Conservation (phyloP, 768 basidiomycete genomes). For the Tricholoma furcatifolium region DNA sequence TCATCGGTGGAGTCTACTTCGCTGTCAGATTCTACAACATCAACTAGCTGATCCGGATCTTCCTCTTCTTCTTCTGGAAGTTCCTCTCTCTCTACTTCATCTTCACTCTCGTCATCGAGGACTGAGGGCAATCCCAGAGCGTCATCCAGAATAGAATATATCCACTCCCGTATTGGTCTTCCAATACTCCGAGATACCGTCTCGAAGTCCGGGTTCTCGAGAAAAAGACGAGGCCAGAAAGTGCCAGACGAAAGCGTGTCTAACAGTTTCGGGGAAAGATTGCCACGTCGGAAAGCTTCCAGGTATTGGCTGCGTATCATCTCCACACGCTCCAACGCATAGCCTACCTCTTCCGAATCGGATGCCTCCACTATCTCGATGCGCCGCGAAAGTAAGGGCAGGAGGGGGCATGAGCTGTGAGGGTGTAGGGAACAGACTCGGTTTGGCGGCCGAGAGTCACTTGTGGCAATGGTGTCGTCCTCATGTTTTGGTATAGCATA, state of each 20-base stretch:
- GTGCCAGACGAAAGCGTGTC: constrained; percentile 63
- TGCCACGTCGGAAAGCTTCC: constrained; percentile 60
- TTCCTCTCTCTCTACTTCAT: constrained; percentile 9
- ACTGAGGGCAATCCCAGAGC: constrained; percentile 56
- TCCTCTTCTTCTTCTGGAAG: constrained; percentile 36
- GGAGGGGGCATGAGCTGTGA: constrained; percentile 52
- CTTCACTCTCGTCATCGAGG: constrained; percentile 13
- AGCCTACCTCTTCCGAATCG: constrained; percentile 14
- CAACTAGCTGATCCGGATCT: constrained; percentile 56
- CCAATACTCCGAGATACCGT: constrained; percentile 63
- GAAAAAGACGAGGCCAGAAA: constrained; percentile 70
- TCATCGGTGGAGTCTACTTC: constrained; percentile 45
- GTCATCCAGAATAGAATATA: constrained; percentile 67
- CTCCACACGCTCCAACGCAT: constrained; percentile 24
- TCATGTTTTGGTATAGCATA: constrained; percentile 70
- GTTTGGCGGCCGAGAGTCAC: constrained; percentile 47
- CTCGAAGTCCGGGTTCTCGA: constrained; percentile 79
- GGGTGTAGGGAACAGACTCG: constrained; percentile 69
- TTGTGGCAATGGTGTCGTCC: constrained; percentile 31
- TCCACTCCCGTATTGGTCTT: constrained; percentile 60
- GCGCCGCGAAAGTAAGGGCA: constrained; percentile 50
- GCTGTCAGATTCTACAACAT: constrained; percentile 59
- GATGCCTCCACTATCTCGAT: constrained; percentile 31
- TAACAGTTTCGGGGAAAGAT: constrained; percentile 55
- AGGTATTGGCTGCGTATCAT: constrained; percentile 53